Evolutionary conservation across 78 protist genomes (phyloP).

Genomic region (Guillardia theta): DNA sequence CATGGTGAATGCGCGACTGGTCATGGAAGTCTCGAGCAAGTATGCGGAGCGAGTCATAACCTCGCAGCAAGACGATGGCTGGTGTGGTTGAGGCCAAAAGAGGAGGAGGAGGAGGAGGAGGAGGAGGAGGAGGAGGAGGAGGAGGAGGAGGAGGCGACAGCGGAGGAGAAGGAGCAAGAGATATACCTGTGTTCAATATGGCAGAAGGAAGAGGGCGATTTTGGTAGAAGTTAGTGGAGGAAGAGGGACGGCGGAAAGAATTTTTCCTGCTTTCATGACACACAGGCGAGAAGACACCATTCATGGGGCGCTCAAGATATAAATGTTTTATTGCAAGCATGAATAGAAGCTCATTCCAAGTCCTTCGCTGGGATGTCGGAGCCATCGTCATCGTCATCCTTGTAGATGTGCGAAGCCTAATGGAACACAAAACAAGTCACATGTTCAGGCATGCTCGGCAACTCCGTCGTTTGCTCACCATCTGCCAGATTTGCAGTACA

Average conservation of each 20-base stretch:
- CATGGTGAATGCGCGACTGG: not conserved
- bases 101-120: not conserved
- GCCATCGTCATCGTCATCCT: not conserved
- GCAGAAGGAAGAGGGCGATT: not conserved
- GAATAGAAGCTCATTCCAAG: not conserved
- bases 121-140: not conserved
- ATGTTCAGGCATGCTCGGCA: not conserved
- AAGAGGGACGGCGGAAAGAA: not conserved
- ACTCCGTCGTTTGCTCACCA: conserved; percentile 46
- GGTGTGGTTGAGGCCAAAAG: too few relatives aligned
- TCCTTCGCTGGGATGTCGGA: not conserved
- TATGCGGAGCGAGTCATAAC: too few relatives aligned
- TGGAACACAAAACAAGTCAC: not conserved
- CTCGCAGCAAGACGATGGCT: too few relatives aligned
- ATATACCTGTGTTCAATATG: not conserved
- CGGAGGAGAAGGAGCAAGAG: not conserved
- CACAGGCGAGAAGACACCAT: not conserved
- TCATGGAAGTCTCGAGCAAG: too few relatives aligned
- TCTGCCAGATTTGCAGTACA: conserved; percentile 91
- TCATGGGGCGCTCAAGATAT: too few relatives aligned
- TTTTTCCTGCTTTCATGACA: not conserved
- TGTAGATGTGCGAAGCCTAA: not conserved
- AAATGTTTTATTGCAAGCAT: not conserved
- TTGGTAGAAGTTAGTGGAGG: not conserved
- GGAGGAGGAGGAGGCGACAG: not conserved